Percentiles rank a stretch among this genome's conserved stretches.
Conservation (phyloP, 768 basidiomycete genomes). For the Rhodotorula graminis region DNA sequence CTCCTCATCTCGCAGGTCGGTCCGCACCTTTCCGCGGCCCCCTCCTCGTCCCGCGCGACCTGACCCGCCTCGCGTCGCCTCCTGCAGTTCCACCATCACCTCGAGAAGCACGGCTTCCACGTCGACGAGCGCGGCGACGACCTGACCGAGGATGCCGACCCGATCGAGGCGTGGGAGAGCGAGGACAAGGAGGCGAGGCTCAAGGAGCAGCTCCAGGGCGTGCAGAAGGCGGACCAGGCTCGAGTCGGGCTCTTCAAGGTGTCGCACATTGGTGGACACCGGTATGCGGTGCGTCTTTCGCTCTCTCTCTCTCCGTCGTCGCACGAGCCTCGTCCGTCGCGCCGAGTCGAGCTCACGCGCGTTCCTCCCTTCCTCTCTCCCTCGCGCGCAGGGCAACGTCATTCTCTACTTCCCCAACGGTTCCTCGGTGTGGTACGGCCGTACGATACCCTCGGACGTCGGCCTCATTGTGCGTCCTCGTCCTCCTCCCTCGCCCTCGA, state of each 20-base stretch:
- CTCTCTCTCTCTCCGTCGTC: too few species aligned
- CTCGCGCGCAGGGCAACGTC: slow-evolving; percentile 21
- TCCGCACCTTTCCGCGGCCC: background rate
- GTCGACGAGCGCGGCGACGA: slow-evolving; percentile 44
- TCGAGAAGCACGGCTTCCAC: slow-evolving; percentile 21
- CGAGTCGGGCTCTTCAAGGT: slow-evolving; percentile 76
- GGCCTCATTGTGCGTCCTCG: slow-evolving; percentile 57
- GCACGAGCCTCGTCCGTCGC: too few species aligned
- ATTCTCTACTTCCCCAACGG: slow-evolving; percentile 41
- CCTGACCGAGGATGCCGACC: slow-evolving; percentile 49
- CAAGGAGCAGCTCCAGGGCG: slow-evolving; percentile 53
- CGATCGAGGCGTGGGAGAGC: slow-evolving; percentile 61
- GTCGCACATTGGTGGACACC: slow-evolving; percentile 90
- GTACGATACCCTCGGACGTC: slow-evolving; percentile 84
- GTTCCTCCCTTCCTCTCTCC: too few species aligned
- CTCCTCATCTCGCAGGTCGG: slow-evolving; percentile 28
- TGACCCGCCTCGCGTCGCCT: background rate
- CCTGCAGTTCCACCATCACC: slow-evolving; percentile 44
- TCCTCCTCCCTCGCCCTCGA: slow-evolving; percentile 42
- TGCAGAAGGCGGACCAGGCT: slow-evolving; percentile 51
- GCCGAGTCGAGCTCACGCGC: too few species aligned
- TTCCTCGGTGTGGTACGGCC: slow-evolving; percentile 85
- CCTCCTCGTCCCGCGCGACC: too few species aligned
- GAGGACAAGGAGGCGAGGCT: slow-evolving; percentile 54
- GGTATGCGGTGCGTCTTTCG: slow-evolving; percentile 55